phyloP scores from a whole-genome alignment of 768 basidiomycete genomes.

The Tulasnella sp. region DNA sequence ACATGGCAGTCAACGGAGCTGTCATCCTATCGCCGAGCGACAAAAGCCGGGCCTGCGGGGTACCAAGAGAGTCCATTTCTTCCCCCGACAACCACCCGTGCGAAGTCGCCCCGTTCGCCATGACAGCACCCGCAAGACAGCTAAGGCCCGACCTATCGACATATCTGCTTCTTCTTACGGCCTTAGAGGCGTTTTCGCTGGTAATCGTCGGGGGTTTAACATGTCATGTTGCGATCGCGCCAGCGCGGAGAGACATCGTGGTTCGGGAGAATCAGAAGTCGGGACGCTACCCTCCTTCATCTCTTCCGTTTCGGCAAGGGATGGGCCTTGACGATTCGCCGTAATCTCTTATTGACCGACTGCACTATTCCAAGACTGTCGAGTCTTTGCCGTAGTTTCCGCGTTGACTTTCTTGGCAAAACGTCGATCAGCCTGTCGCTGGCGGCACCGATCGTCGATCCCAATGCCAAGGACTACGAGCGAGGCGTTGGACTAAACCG shows the following conservation, averaged over 20 bases:
- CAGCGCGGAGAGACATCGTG: background rate
- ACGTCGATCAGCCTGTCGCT: background rate
- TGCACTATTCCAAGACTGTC: background rate
- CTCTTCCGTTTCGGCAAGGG: background rate
- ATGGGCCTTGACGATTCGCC: background rate
- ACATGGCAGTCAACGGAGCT: background rate
- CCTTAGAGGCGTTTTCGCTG: conserved; percentile 1
- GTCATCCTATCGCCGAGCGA: background rate
- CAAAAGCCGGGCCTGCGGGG: background rate
- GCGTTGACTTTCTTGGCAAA: background rate
- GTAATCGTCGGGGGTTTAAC: background rate
- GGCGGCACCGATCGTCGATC: background rate
- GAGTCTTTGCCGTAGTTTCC: background rate
- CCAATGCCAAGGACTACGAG: background rate
- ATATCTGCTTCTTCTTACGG: background rate
- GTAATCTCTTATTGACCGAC: background rate
- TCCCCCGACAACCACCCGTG: conserved; percentile 3
- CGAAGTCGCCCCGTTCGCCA: background rate
- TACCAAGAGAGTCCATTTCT: background rate
- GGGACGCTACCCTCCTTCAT: background rate
- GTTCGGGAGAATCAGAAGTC: conserved; percentile 3
- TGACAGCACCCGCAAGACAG: conserved; percentile 11
- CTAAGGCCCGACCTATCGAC: conserved; percentile 6
- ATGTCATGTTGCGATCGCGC: background rate
- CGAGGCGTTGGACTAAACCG: background rate